Percentiles rank a stretch among this genome's conserved stretches.
These are phyloP conservation scores for Zygoascus sp. DNA, from an alignment of 1,139 yeast species.

Conservation along the genomic window DNA sequence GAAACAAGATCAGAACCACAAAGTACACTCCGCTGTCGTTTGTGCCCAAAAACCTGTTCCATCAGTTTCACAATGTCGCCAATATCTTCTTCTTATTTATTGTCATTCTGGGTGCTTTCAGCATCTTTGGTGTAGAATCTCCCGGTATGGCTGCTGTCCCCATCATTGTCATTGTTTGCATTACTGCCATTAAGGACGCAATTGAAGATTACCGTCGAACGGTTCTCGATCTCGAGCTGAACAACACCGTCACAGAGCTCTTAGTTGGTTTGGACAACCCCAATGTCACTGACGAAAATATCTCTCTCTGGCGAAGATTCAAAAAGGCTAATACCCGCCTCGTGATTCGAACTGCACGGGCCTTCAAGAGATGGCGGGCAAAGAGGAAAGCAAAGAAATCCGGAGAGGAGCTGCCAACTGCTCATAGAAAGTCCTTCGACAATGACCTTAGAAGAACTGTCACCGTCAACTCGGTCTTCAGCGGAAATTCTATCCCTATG, in stretches of 20 bases:
- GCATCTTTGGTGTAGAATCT: conserved; percentile 83
- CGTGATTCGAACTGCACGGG: conserved; percentile 23
- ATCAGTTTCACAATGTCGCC: conserved; percentile 86
- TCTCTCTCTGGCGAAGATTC: conserved; percentile 61
- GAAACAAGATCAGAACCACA: conserved; percentile 93
- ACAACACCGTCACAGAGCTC: conserved; percentile 79
- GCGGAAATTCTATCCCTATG: conserved; percentile 16
- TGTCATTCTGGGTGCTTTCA: conserved; percentile 74
- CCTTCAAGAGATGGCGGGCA: conserved; percentile 23
- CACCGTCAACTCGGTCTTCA: conserved; percentile 26
- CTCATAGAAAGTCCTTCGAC: conserved; percentile 13
- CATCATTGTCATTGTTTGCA: conserved; percentile 78
- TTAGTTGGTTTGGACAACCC: conserved; percentile 65
- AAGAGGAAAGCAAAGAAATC: conserved; percentile 13
- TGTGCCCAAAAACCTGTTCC: conserved; percentile 73
- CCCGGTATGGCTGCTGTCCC: conserved; percentile 94
- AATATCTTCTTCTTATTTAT: conserved; percentile 78
- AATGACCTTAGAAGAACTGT: conserved; percentile 21
- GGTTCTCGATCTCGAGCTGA: conserved; percentile 72
- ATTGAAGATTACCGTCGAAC: conserved; percentile 90
- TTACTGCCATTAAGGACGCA: conserved; percentile 91
- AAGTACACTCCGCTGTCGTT: conserved; percentile 89
- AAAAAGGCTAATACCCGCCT: conserved; percentile 46
- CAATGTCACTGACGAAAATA: conserved; percentile 67
- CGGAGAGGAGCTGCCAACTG: conserved; percentile 3